Evolutionary conservation across 176 grass and related monocot genomes (phyloP), one percentile per base, ranked within the genome.

Genomic region (Phoenix dactylifera): DNA sequence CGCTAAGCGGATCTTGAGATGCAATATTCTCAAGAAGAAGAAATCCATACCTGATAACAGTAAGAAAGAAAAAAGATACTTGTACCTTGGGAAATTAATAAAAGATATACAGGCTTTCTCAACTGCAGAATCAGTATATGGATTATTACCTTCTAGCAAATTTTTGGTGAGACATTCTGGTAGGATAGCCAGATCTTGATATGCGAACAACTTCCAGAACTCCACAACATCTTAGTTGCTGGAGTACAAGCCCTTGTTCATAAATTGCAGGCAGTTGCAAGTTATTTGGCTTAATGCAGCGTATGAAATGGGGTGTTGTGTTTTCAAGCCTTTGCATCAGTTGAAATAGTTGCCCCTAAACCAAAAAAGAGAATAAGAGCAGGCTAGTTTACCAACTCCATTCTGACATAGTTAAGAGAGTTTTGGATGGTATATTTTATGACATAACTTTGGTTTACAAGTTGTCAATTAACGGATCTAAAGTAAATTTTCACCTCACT

Each of bases 161-260:
- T 57, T 98, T 98, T 67, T 92, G 87, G 64, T 92, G 93, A 76
- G 93, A 90, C 84, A 92, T 98, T 83, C 87, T 82, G 50, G 87
- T 98, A 52, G 93, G 93, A 74, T 98, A 98, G 2, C 93, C 93
- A 67, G 93, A 98, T 80, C 87, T 85, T 59, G 93, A 98, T 72
- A 98, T 98, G 3, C 93, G 87, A 10, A 98, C 93, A 61, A 98
- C 93, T 81, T 98, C 93, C 66, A 98, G 87, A 79, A 98, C 93
- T 18, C 93, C 93, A 71, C 93, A 98, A 25, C 93, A 98, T 69
- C 80, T 92, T 24, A 98, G 87, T 59, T 98, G 93, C 65, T 87
- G 88, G 51, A 98, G 80, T 51, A 98, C 84, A 64, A 98, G 77
- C 55, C 70, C 84, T 88, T 98, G 93, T 68, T 85, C 84, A 16